Percentiles rank a stretch among this genome's conserved stretches.
phyloP scores from a whole-genome alignment of 495 filamentous ascomycete species.

The Penicillium fimorum region DNA sequence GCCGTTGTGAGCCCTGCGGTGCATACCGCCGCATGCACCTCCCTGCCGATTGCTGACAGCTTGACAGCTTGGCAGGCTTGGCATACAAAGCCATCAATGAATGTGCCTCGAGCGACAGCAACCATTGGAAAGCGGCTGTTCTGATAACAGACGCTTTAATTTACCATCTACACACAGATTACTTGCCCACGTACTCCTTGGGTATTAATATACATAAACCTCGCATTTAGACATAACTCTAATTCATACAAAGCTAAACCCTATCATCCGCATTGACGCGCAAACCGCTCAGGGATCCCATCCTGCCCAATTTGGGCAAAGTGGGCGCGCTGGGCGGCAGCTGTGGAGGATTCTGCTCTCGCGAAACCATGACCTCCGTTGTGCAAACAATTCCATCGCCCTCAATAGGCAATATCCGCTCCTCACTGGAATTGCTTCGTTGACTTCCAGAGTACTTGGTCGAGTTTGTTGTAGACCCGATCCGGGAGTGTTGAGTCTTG shows the following conservation, averaged over 20 bases:
- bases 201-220: neutral
- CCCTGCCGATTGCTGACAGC: conserved; percentile 20
- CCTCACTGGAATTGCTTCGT: conserved; percentile 22
- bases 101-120: conserved; percentile 4
- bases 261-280: neutral
- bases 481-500: neutral
- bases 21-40: conserved; percentile 21
- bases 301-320: neutral
- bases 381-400: conserved; percentile 21
- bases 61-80: conserved; percentile 18
- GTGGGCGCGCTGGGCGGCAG: neutral
- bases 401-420: conserved; percentile 16
- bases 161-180: neutral
- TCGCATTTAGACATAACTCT: neutral
- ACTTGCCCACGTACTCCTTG: neutral
- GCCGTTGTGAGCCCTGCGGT: neutral
- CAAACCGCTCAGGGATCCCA: neutral
- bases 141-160: neutral
- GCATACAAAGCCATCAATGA: conserved; percentile 19
- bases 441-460: conserved; percentile 3
- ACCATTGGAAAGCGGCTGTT: too few species aligned
- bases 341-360: neutral
- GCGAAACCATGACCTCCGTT: conserved; percentile 23
- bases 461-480: conserved; percentile 5
- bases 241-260: conserved; percentile 9